Conservation (phyloP, 1,139 yeast species). For the Debaryomyces coudertii region DNA sequence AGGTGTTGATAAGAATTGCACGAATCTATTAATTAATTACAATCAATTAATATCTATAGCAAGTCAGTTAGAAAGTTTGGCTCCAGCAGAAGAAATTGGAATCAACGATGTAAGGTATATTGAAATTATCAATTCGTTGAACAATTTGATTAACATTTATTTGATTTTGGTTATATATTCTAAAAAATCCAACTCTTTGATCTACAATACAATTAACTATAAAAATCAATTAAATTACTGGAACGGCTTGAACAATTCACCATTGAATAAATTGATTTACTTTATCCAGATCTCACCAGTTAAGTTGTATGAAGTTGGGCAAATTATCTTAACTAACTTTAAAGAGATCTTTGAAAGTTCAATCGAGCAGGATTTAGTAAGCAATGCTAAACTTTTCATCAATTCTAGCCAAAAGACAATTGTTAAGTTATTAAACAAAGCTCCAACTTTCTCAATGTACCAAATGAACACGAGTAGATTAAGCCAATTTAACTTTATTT, state of each 20-base stretch:
- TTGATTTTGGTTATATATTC: conserved; percentile 28
- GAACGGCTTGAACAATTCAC: conserved; percentile 33
- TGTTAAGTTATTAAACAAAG: conserved; percentile 6
- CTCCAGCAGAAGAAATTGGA: conserved; percentile 15
- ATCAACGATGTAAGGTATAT: conserved; percentile 12
- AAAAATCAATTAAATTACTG: conserved; percentile 43
- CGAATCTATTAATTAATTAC: conserved; percentile 19
- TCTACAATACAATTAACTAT: conserved; percentile 38
- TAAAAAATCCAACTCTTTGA: conserved; percentile 36
- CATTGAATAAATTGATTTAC: conserved; percentile 31
- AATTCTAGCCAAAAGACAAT: conserved; percentile 5
- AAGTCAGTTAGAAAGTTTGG: conserved; percentile 9
- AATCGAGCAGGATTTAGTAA: conserved; percentile 2
- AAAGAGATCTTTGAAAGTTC: conserved; percentile 8
- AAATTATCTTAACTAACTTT: conserved; percentile 14
- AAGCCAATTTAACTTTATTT: conserved; percentile 15
- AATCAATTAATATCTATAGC: conserved; percentile 13
- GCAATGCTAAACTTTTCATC: conserved; percentile 3
- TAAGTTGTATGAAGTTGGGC: conserved; percentile 21
- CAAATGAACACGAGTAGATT: conserved; percentile 5
- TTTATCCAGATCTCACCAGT: conserved; percentile 40
- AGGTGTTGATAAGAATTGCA: conserved; percentile 26
- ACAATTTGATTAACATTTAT: conserved; percentile 29
- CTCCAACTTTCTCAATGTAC: conserved; percentile 12
- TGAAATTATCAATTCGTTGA: conserved; percentile 7